phyloP scores from a whole-genome alignment of 805 yeast genomes.

The Yamadazyma paraphyllophila region DNA sequence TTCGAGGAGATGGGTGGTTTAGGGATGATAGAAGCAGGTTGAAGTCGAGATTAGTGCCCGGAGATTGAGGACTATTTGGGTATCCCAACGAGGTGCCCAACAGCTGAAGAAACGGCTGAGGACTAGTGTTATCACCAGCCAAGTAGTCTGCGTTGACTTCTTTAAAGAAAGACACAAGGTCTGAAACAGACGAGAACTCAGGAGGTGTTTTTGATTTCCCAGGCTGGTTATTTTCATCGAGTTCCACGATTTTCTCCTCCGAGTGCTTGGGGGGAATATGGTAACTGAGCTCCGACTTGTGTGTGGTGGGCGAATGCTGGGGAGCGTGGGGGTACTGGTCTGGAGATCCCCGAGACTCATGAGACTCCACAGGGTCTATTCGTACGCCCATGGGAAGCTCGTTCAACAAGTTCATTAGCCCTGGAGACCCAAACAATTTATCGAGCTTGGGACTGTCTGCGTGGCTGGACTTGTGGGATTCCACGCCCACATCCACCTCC shows the following conservation, averaged over 20 bases:
- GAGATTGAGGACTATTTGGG: background rate
- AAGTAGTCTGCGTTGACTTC: slow-evolving; percentile 4
- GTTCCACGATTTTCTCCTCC: slow-evolving; percentile 38
- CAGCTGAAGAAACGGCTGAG: background rate
- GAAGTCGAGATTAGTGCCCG: background rate
- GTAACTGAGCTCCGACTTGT: no score
- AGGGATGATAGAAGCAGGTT: slow-evolving; percentile 10
- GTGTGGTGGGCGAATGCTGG: no score
- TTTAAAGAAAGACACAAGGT: slow-evolving; percentile 3
- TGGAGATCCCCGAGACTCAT: no score
- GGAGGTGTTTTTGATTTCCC: slow-evolving; percentile 2
- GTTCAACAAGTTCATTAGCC: no score
- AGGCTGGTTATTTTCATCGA: slow-evolving; percentile 21
- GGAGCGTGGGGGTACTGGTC: no score
- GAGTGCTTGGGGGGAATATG: background rate
- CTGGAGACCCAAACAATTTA: no score
- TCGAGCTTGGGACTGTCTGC: no score
- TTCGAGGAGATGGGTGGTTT: slow-evolving; percentile 27
- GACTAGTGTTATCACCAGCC: background rate
- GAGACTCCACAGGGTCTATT: no score
- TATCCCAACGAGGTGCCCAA: background rate
- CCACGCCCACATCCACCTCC: no score
- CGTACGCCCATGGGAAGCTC: no score
- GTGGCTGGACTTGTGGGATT: no score
- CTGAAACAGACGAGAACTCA: slow-evolving; percentile 1